Percentiles rank a stretch among this genome's conserved stretches.
phyloP scores from a whole-genome alignment of 192 early-diverging fungal genomes.

The Dissophora globulifera region DNA sequence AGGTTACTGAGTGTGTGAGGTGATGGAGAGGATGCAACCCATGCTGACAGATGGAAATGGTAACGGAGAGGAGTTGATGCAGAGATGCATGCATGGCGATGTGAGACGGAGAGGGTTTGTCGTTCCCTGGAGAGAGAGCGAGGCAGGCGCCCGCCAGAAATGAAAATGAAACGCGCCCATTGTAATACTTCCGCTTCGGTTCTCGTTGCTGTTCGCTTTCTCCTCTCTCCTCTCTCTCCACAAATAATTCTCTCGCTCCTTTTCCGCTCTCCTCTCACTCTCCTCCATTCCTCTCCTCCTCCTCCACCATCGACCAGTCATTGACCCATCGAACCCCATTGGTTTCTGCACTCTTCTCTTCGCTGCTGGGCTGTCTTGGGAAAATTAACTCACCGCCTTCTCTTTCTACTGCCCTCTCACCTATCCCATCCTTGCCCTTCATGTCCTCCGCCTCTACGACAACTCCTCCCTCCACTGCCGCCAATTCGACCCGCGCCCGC shows the following conservation, averaged over 20 bases:
- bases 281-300: background rate
- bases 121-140: no score
- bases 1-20: no score
- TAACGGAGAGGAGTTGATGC: background rate
- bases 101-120: background rate
- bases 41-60: no score
- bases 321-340: background rate
- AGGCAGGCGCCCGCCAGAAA: no score
- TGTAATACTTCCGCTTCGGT: slow-evolving; percentile 2
- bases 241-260: background rate
- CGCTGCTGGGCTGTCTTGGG: background rate
- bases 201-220: background rate
- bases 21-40: no score
- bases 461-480: slow-evolving; percentile 8
- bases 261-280: background rate
- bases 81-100: background rate
- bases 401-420: background rate
- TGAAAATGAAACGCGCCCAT: background rate
- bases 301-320: no score
- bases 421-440: background rate
- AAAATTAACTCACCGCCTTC: no score
- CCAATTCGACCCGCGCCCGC: slow-evolving; percentile 22
- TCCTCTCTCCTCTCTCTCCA: background rate
- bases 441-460: slow-evolving; percentile 4
- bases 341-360: background rate